Base-by-base conservation (phyloP, 257 asterid species). In the Fraxinus pennsylvanica region DNA sequence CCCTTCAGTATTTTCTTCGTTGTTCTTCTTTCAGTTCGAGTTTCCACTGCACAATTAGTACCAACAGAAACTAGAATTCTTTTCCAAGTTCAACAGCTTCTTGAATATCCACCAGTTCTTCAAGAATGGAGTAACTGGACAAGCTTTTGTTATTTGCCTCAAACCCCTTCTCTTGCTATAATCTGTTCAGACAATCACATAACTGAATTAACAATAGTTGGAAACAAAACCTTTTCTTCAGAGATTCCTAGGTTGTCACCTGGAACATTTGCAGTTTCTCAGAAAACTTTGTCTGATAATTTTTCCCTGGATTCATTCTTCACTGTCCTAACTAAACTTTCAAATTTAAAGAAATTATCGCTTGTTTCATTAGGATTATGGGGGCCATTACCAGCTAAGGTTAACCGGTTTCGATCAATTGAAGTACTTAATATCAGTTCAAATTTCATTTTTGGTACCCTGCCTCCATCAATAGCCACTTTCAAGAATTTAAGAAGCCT, bases 91-190 rank as follows among this genome's bases (percentile, higher is more conserved):
- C 96, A 90, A 79, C 86, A 85, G 76, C 36, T 90, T 83, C 99
- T 96, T 36, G 98, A 96, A 81, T 87, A 74, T 72, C 98, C 99
- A 7, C 90, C 83, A 45, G 83, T 84, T 52, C 97, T 96, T 71
- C 88, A 87, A 73, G 22, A 86, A 43, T 96, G 97, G 97, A 91
- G 87, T 77, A 90, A 89, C 7, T 93, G 97, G 98, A 96, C 99
- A 14, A 84, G 84, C 82, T 96, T 96, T 71, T 96, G 99, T 73
- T 84, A 61, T 33, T 86, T 89, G 9, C 89, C 92, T 5, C 92
- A 87, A 12, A 79, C 89, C 1, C 78, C 97, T 39, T 83, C 87
- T 71, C 92, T 96, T 38, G 79, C 82, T 52, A 13, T 96, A 6
- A 76, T 88, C n/a, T 96, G 99, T 71, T 86, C 97, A 61, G 84